A percentile compares a stretch with the other conserved stretches of the same genome.
These are phyloP conservation scores for Geoglossum cookeanum DNA, from an alignment of 2,329 filamentous ascomycete species.

Conservation along the genomic window DNA sequence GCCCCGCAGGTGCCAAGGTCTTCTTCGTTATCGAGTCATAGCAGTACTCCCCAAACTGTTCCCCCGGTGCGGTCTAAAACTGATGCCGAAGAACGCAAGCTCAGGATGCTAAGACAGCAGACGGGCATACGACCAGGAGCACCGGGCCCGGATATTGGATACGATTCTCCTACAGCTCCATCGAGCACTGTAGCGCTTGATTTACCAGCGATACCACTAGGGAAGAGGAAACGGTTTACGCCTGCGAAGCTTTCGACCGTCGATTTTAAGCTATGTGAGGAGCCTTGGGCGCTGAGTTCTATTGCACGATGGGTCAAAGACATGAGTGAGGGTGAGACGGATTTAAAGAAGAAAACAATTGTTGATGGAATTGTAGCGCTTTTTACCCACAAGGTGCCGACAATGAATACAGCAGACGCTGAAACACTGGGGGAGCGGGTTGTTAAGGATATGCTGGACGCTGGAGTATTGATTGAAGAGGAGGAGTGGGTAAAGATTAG, in stretches of 20 bases:
- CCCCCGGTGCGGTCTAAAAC: conserved; percentile 85
- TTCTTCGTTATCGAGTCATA: conserved; percentile 67
- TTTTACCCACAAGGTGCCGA: conserved; percentile 88
- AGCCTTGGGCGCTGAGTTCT: conserved; percentile 88
- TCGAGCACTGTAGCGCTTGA: conserved; percentile 46
- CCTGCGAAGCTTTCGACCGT: conserved; percentile 61
- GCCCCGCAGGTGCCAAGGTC: conserved; percentile 42
- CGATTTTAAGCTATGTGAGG: conserved; percentile 68
- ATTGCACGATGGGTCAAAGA: conserved; percentile 72
- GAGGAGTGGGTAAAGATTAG: conserved; percentile 98
- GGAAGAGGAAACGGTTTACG: conserved; percentile 65
- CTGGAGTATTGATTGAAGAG: conserved; percentile 61
- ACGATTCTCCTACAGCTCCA: conserved; percentile 7
- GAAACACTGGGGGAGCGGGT: conserved; percentile 67
- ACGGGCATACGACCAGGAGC: not conserved
- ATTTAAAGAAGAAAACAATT: conserved; percentile 68
- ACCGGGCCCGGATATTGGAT: not conserved
- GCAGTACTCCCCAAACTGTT: conserved; percentile 57
- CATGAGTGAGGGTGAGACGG: conserved; percentile 78
- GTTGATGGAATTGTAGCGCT: conserved; percentile 74
- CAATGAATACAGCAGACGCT: conserved; percentile 95
- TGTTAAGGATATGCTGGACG: conserved; percentile 59
- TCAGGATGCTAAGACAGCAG: conserved; percentile 28
- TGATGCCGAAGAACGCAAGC: conserved; percentile 56
- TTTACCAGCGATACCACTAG: conserved; percentile 62